phyloP scores from a whole-genome alignment of 116 monocot species.

The Zostera marina region DNA sequence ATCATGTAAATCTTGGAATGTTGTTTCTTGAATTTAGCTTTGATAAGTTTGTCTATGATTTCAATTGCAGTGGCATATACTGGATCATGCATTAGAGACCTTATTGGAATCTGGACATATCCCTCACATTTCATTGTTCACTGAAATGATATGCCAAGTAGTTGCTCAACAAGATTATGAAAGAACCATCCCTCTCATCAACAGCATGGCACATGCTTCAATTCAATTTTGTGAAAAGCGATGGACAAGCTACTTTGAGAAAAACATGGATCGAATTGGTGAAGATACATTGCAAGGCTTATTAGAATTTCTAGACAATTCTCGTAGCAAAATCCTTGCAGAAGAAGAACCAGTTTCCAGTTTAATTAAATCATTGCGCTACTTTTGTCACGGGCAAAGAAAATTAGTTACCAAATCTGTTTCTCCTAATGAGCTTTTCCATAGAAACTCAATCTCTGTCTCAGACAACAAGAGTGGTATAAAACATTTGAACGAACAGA shows the following conservation, averaged over 20 bases:
- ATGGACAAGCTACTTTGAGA: slow-evolving; percentile 45
- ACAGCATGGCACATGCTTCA: slow-evolving; percentile 72
- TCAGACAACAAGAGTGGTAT: not conserved
- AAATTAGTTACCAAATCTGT: not conserved
- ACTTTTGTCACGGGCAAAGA: slow-evolving; percentile 8
- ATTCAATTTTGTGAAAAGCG: slow-evolving; percentile 46
- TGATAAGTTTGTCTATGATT: slow-evolving; percentile 3
- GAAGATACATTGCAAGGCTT: slow-evolving; percentile 23
- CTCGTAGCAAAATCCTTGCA: slow-evolving; percentile 8
- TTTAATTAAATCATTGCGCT: slow-evolving; percentile 44
- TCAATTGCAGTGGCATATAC: slow-evolving; percentile 52
- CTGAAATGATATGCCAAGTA: slow-evolving; percentile 51
- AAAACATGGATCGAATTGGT: slow-evolving; percentile 28
- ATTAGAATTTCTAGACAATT: slow-evolving; percentile 20
- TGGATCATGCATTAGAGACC: slow-evolving; percentile 84
- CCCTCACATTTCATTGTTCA: slow-evolving; percentile 51
- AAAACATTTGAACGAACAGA: not conserved
- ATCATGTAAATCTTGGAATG: too few species aligned
- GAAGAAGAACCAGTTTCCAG: slow-evolving; percentile 43
- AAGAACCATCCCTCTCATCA: slow-evolving; percentile 39
- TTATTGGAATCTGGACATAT: slow-evolving; percentile 57
- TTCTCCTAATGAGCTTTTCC: not conserved
- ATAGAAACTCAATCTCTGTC: not conserved
- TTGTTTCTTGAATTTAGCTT: too few species aligned
- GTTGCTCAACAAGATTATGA: slow-evolving; percentile 32